Conservation (phyloP, 2,329 filamentous ascomycete genomes). For the Microthyrium microscopicum region DNA sequence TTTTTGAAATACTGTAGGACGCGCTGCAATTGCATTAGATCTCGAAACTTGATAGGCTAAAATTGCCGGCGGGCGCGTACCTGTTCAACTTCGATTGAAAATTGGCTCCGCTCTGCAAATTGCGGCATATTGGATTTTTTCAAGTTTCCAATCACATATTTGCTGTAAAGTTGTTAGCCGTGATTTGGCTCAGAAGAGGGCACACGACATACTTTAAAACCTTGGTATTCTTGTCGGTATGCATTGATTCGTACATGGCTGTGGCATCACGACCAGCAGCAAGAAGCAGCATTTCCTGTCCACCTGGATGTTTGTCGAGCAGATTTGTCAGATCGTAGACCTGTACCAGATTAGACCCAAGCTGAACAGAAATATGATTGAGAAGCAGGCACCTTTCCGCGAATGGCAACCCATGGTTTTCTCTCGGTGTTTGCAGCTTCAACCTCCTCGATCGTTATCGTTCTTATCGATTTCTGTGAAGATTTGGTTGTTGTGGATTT, state of each 20-base stretch:
- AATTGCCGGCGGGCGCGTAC: background rate
- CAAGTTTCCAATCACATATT: slow-evolving; percentile 5
- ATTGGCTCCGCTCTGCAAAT: slow-evolving; percentile 3
- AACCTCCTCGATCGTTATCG: slow-evolving; percentile 6
- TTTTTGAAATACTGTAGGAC: slow-evolving; percentile 4
- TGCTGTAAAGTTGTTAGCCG: slow-evolving; percentile 1
- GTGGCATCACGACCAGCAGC: slow-evolving; percentile 5
- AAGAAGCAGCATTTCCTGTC: slow-evolving; percentile 3
- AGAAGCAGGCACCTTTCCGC: no score
- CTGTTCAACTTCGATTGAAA: slow-evolving; percentile 3
- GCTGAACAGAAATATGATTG: no score
- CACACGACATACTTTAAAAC: slow-evolving; percentile 3
- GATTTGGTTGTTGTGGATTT: no score
- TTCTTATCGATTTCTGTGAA: no score
- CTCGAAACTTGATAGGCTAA: background rate
- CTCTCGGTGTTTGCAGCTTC: slow-evolving; percentile 5
- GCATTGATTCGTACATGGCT: slow-evolving; percentile 4
- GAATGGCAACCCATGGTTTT: slow-evolving; percentile 6
- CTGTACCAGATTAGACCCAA: no score
- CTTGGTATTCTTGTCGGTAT: slow-evolving; percentile 4
- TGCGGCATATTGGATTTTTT: slow-evolving; percentile 6
- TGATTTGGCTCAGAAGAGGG: background rate
- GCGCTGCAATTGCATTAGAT: background rate
- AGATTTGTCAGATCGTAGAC: slow-evolving; percentile 6
- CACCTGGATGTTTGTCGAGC: slow-evolving; percentile 6